phyloP scores from a whole-genome alignment of 2,329 filamentous ascomycete genomes.

The Monosporascus ibericus region DNA sequence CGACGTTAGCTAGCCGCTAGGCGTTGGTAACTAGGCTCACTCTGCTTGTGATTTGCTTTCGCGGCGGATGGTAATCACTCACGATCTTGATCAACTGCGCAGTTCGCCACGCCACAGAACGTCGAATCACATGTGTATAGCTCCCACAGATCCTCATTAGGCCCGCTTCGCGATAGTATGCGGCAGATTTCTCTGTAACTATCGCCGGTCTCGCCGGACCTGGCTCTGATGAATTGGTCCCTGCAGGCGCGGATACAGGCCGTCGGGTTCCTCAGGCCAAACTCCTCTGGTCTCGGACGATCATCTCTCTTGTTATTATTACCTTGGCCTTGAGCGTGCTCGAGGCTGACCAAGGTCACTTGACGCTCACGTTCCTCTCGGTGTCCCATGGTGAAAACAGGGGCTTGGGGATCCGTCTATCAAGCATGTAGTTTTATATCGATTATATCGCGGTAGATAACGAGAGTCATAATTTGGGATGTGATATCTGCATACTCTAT shows the following conservation, averaged over 20 bases:
- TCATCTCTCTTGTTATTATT: neutral
- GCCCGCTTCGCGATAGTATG: constrained; percentile 13
- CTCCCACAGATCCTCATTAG: constrained; percentile 31
- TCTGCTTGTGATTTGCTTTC: neutral
- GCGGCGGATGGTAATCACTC: constrained; percentile 19
- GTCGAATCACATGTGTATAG: constrained; percentile 48
- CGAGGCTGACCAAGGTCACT: neutral
- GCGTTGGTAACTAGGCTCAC: constrained; percentile 4
- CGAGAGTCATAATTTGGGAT: constrained; percentile 18
- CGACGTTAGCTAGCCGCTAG: constrained; percentile 38
- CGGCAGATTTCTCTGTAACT: constrained; percentile 16
- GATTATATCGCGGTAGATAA: constrained; percentile 9
- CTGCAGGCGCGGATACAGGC: constrained; percentile 19
- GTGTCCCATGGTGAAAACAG: constrained; percentile 10
- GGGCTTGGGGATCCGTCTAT: constrained; percentile 9
- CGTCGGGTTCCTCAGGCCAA: constrained; percentile 11
- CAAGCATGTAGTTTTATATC: constrained; percentile 12
- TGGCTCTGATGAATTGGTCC: constrained; percentile 12
- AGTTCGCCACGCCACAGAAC: constrained; percentile 41
- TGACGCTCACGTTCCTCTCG: neutral
- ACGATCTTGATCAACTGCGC: constrained; percentile 35
- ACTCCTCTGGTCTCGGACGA: neutral
- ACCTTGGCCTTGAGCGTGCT: neutral
- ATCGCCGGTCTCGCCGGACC: constrained; percentile 2
- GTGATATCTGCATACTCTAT: neutral